Evolutionary conservation across 495 filamentous ascomycete genomes (phyloP).

Genomic region (Beverwykella pulmonaria): DNA sequence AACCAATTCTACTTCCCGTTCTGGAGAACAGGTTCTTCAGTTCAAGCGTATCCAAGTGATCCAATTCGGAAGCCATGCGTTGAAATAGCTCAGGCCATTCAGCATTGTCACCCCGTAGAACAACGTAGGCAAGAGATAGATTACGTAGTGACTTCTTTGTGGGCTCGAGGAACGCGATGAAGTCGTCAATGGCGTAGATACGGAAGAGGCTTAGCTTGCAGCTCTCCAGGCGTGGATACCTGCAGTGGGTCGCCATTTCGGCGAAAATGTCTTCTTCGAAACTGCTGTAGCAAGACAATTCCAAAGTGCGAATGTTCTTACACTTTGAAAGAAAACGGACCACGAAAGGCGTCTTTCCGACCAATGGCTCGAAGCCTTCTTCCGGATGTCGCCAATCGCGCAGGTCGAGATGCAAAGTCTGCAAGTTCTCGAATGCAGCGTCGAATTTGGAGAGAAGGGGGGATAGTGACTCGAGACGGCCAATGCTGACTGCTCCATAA

Average conservation of each 20-base stretch:
- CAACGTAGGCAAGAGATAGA: slow-evolving; percentile 9
- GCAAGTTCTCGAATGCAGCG: slow-evolving; percentile 12
- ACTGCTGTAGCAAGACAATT: slow-evolving; percentile 25
- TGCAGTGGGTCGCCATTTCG: slow-evolving; percentile 21
- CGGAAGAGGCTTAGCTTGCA: slow-evolving; percentile 28
- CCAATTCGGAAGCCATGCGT: slow-evolving; percentile 10
- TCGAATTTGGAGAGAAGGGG: slow-evolving; percentile 12
- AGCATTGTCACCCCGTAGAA: slow-evolving; percentile 9
- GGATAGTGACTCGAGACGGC: slow-evolving; percentile 21
- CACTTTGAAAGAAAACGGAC: slow-evolving; percentile 26
- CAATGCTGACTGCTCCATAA: slow-evolving; percentile 27
- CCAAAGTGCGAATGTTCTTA: slow-evolving; percentile 1
- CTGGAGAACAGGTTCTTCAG: slow-evolving; percentile 15
- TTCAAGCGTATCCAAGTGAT: background rate
- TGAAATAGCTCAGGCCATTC: slow-evolving; percentile 12
- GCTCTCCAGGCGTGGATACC: background rate
- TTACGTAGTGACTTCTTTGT: slow-evolving; percentile 6
- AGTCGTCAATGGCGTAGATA: background rate
- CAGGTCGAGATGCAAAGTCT: slow-evolving; percentile 11
- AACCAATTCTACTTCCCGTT: background rate
- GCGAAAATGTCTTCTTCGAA: slow-evolving; percentile 22
- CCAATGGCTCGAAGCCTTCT: slow-evolving; percentile 18
- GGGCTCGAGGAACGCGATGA: slow-evolving; percentile 17
- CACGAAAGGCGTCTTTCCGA: slow-evolving; percentile 6
- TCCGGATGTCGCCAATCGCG: slow-evolving; percentile 29